phyloP scores from a whole-genome alignment of 495 filamentous ascomycete genomes.

The Cladorrhinum samala region DNA sequence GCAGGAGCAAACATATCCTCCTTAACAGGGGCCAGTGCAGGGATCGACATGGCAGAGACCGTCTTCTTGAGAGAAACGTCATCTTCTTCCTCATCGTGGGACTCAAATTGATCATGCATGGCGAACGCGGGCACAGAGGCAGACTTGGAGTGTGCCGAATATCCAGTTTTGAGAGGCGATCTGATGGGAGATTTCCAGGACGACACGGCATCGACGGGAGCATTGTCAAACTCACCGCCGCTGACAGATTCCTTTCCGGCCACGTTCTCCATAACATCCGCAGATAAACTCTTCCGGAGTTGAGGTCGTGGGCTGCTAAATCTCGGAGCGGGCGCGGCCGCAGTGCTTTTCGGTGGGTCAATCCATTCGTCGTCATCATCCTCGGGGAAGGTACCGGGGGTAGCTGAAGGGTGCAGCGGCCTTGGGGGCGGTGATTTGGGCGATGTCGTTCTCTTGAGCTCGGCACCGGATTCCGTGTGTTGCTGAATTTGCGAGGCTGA shows the following conservation, averaged over 20 bases:
- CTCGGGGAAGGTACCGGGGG: conserved; percentile 52
- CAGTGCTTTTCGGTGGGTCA: conserved; percentile 44
- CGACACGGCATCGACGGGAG: conserved; percentile 35
- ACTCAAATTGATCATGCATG: conserved; percentile 34
- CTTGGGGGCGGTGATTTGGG: conserved; percentile 29
- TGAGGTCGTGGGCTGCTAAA: conserved; percentile 41
- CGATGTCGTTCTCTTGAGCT: conserved; percentile 20
- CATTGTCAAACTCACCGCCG: conserved; percentile 34
- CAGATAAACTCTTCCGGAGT: conserved; percentile 46
- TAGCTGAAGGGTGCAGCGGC: conserved; percentile 22
- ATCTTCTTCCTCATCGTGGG: conserved; percentile 22
- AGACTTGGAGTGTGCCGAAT: conserved; percentile 46
- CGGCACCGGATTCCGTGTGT: conserved; percentile 50
- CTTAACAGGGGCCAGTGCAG: conserved; percentile 37
- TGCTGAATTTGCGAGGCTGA: conserved; percentile 2
- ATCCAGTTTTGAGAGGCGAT: conserved; percentile 26
- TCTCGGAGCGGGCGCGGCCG: conserved; percentile 14
- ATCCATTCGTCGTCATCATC: conserved; percentile 84
- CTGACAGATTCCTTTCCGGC: conserved; percentile 38
- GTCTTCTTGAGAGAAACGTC: conserved; percentile 50
- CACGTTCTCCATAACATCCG: conserved; percentile 55
- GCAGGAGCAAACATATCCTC: conserved; percentile 51
- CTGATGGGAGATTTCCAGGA: conserved; percentile 34
- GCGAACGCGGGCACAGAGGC: conserved; percentile 51
- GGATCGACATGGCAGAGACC: conserved; percentile 55